Conservation (phyloP, 345 rosid genomes). For the Eucalyptus globulus region DNA sequence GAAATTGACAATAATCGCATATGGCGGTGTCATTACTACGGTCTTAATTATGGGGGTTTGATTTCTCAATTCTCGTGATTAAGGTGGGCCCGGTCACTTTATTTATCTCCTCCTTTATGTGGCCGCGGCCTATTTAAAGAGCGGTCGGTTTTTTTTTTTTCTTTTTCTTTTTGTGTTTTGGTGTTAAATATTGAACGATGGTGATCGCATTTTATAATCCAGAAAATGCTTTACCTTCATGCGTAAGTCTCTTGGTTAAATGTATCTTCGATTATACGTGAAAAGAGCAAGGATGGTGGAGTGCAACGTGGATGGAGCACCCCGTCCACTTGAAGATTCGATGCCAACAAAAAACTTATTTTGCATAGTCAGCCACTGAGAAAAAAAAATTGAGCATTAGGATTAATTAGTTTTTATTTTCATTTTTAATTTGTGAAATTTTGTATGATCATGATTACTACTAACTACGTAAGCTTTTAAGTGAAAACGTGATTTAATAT, state of each 20-base stretch:
- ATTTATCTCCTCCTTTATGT: background rate
- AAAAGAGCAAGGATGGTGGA: background rate
- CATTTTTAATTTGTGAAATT: background rate
- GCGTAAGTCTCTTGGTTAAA: background rate
- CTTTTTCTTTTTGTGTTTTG: background rate
- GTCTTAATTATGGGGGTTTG: background rate
- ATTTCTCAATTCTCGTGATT: background rate
- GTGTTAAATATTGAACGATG: background rate
- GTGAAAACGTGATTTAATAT: accelerated
- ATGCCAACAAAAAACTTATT: background rate
- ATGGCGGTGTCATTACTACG: background rate
- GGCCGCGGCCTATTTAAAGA: background rate
- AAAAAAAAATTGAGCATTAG: background rate
- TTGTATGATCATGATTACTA: too few species aligned
- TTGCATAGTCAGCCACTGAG: background rate
- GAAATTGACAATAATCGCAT: background rate
- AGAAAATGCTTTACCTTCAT: background rate
- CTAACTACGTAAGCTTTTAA: accelerated
- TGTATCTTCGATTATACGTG: background rate
- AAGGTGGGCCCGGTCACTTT: background rate
- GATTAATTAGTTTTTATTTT: background rate
- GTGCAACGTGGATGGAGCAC: background rate
- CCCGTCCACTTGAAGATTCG: background rate
- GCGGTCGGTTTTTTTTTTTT: background rate
- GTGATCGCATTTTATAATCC: background rate